Evolutionary conservation across 495 filamentous ascomycete genomes (phyloP), one percentile per base, ranked within the genome.

Genomic region (Glonium stellatum): DNA sequence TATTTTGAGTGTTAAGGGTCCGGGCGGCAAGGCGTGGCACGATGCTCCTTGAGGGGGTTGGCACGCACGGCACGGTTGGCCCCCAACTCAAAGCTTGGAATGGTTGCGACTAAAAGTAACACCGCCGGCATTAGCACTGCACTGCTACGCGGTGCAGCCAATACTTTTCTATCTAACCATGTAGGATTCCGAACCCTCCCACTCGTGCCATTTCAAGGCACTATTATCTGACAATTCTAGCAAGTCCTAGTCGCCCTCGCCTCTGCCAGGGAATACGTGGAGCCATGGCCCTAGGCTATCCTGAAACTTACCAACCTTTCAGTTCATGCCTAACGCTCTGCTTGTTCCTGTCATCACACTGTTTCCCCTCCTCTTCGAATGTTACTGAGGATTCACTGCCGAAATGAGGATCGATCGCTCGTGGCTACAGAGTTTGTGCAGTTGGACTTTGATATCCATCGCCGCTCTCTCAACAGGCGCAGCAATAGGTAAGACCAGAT

Each of bases 101-200:
- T 31, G 6, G 27, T 31, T 1, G 87, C 87, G 0, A 67, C 73
- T 4, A 77, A 83, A 55, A 69, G 77, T 0, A 58, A 64, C 8
- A 75, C 71, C 15, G 65, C 73, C 1, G 92, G 92, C 73, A 31
- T 31, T 3, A 31, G 27, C 27, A 31, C 27, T 6, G 27, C 27
- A 3, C 27, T 31, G 13, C n/a, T n/a, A n/a, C n/a, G n/a, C n/a
- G n/a, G n/a, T n/a, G n/a, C 44, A 15, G 22, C 13, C 44, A 18
- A 22, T 48, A 9, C 44, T 9, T 15, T 48, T 9, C 18, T 19
- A 22, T 5, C 11, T 5, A 48, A 48, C 44, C 9, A 48, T 48
- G 44, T 2, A 18, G 44, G 22, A 48, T 15, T 18, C 22, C 8
- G 13, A 48, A 6, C 18, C 44, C 13, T 18, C 15, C 13, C 22